Evolutionary conservation across 495 filamentous ascomycete species (phyloP), one percentile per base, ranked within the genome.

Genomic region (Penicillium cosmopolitanum): DNA sequence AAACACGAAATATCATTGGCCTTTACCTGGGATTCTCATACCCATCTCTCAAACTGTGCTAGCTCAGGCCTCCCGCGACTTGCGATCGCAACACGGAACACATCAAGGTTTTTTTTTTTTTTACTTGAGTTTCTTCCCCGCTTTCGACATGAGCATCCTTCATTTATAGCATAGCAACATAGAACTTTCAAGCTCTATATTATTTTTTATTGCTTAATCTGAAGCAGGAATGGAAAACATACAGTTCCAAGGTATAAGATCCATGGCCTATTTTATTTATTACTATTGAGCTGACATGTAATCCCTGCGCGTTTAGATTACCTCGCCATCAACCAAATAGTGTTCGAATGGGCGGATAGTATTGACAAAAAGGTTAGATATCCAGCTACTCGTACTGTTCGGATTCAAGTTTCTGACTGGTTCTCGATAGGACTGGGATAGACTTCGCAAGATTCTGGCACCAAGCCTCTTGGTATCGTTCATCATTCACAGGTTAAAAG

Each of bases 371-470:
- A 59, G 40, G 57, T 53, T 11, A 11, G 50, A 5, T 38, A 11
- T 36, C 3, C 2, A 9, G 11, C 10, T n/a, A 38, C 9, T 35
- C 5, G 7, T 13, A 15, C 9, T 13, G 4, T 18, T 31, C 0
- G 40, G 15, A n/a, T n/a, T n/a, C n/a, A n/a, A n/a, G 43, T 2
- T 5, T 23, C 18, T 21, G 6, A 54, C 40, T 19, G 6, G 35
- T 54, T n/a, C 18, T 19, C 13, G 13, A 40, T 5, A 57, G 78
- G 84, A 90, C 78, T 90, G 87, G 85, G 72, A 80, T 10, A 80
- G 86, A 48, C 80, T 91, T 44, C 66, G 73, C 31, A 82, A 82
- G 56, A 87, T 85, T 73, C 85, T 90, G 40, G 88, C 88, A 19
- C 86, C 88, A 4, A 86, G 78, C 15, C 73, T 90, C 34, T 77